These are phyloP conservation scores for Erysimum cheiri DNA, from an alignment of 441 rosid genomes.

Conservation along the genomic window DNA sequence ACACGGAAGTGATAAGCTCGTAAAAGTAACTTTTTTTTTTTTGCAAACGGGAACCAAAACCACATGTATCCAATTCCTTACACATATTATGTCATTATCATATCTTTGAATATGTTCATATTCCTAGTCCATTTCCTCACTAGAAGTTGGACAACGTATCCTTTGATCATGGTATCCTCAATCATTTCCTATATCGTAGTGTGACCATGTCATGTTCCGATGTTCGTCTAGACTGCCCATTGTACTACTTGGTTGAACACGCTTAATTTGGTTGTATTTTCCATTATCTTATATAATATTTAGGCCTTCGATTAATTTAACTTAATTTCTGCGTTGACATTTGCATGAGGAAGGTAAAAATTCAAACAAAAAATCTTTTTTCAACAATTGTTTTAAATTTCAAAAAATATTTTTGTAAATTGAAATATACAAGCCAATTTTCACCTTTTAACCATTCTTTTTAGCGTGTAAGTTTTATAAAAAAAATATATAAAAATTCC, in stretches of 20 bases:
- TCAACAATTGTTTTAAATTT: too few relatives aligned
- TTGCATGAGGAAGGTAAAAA: not conserved
- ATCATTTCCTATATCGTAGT: not conserved
- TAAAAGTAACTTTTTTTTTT: conserved; percentile 20
- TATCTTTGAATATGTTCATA: conserved; percentile 20
- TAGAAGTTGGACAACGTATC: not conserved
- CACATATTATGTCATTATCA: conserved; percentile 20
- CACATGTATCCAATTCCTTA: conserved; percentile 28
- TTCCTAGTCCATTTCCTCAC: conserved; percentile 32
- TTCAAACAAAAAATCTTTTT: not conserved
- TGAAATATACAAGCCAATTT: not conserved
- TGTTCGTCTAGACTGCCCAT: not conserved
- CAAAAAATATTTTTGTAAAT: not conserved
- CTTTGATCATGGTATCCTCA: not conserved
- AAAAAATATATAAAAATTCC: not conserved
- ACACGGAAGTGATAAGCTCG: conserved; percentile 31
- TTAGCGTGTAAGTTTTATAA: not conserved
- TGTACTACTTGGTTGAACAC: not conserved
- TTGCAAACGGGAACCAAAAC: conserved; percentile 24
- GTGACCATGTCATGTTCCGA: conserved; percentile 20
- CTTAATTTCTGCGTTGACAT: not conserved
- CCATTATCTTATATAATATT: not conserved
- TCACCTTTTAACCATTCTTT: not conserved
- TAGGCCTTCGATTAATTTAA: not conserved
- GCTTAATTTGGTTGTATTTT: not conserved